A percentile compares a stretch with the other conserved stretches of the same genome.
Conservation (phyloP, 1,284 basidiomycete genomes). For the Ceratorhiza oryzae-sativae region DNA sequence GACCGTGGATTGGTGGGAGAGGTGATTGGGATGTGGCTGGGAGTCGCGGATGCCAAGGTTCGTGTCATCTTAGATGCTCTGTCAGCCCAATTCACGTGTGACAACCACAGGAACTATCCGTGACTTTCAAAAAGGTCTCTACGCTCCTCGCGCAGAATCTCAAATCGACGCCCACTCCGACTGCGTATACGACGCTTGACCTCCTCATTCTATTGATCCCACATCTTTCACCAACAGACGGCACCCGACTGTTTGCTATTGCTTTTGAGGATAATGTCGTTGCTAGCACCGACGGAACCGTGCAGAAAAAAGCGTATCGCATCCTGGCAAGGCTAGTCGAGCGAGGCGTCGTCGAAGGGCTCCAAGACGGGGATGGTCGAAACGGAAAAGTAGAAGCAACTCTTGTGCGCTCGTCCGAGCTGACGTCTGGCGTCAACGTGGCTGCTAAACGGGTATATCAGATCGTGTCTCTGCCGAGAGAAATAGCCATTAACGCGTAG, state of each 20-base stretch:
- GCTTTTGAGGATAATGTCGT: conserved; percentile 68
- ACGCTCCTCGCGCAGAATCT: conserved; percentile 80
- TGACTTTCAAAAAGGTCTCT: conserved; percentile 83
- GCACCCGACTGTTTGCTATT: conserved; percentile 67
- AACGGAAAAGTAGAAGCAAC: conserved; percentile 53
- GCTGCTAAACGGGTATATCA: conserved; percentile 84
- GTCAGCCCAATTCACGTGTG: background rate
- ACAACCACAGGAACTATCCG: conserved; percentile 68
- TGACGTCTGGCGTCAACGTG: conserved; percentile 69
- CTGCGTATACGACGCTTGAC: conserved; percentile 86
- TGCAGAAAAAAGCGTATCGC: conserved; percentile 97
- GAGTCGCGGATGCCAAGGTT: conserved; percentile 77
- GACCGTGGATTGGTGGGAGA: conserved; percentile 86
- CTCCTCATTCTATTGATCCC: conserved; percentile 88
- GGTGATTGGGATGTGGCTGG: conserved; percentile 85
- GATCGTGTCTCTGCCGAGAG: background rate
- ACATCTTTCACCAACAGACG: conserved; percentile 68
- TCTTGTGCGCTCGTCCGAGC: conserved; percentile 70
- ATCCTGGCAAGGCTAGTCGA: conserved; percentile 79
- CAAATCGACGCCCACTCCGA: conserved; percentile 52
- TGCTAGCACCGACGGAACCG: conserved; percentile 77
- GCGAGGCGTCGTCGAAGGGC: conserved; percentile 58
- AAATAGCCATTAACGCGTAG: background rate
- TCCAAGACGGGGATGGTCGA: conserved; percentile 24
- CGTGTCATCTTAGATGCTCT: conserved; percentile 43